A percentile compares a stretch with the other conserved stretches of the same genome.
Evolutionary conservation across 1,139 yeast genomes (phyloP).

Genomic region (Candida frijolesensis): DNA sequence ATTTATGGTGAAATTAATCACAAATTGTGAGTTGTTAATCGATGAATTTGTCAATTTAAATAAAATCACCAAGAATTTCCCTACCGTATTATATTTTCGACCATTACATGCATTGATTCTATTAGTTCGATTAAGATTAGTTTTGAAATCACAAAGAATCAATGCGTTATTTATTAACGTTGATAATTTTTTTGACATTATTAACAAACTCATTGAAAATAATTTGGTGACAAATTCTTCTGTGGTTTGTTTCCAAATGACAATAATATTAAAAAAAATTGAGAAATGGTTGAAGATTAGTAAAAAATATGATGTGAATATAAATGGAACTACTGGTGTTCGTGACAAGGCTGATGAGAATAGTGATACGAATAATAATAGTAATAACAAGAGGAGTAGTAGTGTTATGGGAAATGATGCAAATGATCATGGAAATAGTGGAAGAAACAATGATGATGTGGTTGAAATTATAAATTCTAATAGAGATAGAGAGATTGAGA

Average conservation of each 20-base stretch:
- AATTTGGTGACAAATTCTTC: slow-evolving; percentile 30
- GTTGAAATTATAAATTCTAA: slow-evolving; percentile 47
- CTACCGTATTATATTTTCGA: slow-evolving; percentile 56
- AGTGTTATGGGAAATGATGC: neutral
- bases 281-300: slow-evolving; percentile 53
- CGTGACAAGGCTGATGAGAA: neutral
- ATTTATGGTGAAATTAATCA: slow-evolving; percentile 41
- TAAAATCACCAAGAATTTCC: slow-evolving; percentile 42
- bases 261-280: slow-evolving; percentile 42
- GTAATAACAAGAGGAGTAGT: neutral
- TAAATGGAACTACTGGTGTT: neutral
- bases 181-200: slow-evolving; percentile 35
- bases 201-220: slow-evolving; percentile 25
- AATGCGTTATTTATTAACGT: slow-evolving; percentile 34
- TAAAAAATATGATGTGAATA: slow-evolving; percentile 15
- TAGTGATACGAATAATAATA: neutral
- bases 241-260: slow-evolving; percentile 44
- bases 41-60: slow-evolving; percentile 46
- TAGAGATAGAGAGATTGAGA: slow-evolving; percentile 43
- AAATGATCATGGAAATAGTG: neutral
- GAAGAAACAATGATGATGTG: slow-evolving; percentile 21
- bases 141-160: slow-evolving; percentile 41
- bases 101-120: slow-evolving; percentile 58
- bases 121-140: slow-evolving; percentile 44
- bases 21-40: slow-evolving; percentile 46